A percentile compares a stretch with the other conserved stretches of the same genome.
Evolutionary conservation across 2,329 filamentous ascomycete genomes (phyloP).

Genomic region (Pseudocercospora musae): DNA sequence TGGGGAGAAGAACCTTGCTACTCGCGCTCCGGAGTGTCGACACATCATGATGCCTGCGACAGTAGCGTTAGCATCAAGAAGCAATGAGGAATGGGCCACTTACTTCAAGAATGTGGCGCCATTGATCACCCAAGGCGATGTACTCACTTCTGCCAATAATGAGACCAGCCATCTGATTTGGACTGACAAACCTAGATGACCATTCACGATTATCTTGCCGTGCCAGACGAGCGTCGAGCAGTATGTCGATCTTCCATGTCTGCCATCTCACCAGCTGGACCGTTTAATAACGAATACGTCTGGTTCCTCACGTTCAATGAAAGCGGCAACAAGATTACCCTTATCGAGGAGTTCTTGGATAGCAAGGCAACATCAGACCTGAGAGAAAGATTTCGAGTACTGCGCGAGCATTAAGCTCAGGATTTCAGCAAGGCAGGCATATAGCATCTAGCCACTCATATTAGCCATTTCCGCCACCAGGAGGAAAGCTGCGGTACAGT

Average conservation of each 20-base stretch:
- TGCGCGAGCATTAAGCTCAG: background rate
- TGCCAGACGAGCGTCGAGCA: constrained; percentile 8
- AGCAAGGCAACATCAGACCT: background rate
- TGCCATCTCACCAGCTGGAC: constrained; percentile 17
- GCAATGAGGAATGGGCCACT: constrained; percentile 15
- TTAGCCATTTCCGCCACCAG: constrained; percentile 16
- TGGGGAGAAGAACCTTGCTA: constrained; percentile 6
- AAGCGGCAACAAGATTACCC: constrained; percentile 17
- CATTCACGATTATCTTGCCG: constrained; percentile 22
- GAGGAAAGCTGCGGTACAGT: background rate
- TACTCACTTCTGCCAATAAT: background rate
- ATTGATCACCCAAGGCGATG: constrained; percentile 14
- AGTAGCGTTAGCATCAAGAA: background rate
- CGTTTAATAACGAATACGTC: constrained; percentile 24
- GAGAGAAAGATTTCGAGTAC: background rate
- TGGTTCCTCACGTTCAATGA: constrained; percentile 24
- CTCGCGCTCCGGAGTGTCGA: constrained; percentile 17
- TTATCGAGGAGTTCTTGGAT: constrained; percentile 24
- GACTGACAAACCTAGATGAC: constrained; percentile 17
- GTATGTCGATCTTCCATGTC: constrained; percentile 17
- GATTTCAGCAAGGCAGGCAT: background rate
- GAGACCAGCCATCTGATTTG: background rate
- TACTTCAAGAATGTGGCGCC: constrained; percentile 18
- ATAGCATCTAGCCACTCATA: background rate
- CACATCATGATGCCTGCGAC: constrained; percentile 19